These are phyloP conservation scores for Hygrophorus pudorinus DNA, from an alignment of 768 basidiomycete species.

Conservation along the genomic window DNA sequence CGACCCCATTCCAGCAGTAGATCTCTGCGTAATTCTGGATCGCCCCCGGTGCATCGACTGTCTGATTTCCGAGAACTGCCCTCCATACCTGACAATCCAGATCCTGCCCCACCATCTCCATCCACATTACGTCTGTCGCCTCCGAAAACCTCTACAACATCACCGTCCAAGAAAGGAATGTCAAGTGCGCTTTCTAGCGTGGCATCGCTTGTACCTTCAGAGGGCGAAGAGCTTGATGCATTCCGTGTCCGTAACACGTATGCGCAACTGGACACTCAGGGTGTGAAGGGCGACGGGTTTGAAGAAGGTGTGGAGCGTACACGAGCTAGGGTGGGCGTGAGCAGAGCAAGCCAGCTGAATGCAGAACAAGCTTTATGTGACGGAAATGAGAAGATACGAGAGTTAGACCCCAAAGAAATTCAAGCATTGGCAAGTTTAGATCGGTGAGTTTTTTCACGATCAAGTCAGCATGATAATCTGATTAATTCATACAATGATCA, in stretches of 20 bases:
- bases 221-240: conserved; percentile 73
- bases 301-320: conserved; percentile 93
- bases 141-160: conserved; percentile 12
- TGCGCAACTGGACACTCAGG: conserved; percentile 77
- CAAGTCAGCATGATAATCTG: conserved; percentile 9
- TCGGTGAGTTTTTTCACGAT: conserved; percentile 44
- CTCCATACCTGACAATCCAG: conserved; percentile 16
- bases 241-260: conserved; percentile 83
- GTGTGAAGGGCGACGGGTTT: conserved; percentile 93
- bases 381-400: conserved; percentile 50
- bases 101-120: conserved; percentile 16
- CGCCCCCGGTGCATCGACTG: conserved; percentile 22
- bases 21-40: conserved; percentile 16
- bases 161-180: conserved; percentile 14
- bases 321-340: conserved; percentile 54
- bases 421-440: conserved; percentile 71
- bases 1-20: conserved; percentile 9
- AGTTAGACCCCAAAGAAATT: conserved; percentile 66
- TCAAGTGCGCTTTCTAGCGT: conserved; percentile 33
- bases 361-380: conserved; percentile 47
- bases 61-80: conserved; percentile 21
- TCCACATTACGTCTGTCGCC: conserved; percentile 14
- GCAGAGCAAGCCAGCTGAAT: conserved; percentile 47
- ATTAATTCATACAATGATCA: conserved; percentile 3
- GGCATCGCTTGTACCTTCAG: conserved; percentile 57